Base-by-base conservation (phyloP, 108 stramenopile genomes). In the Nitzschia palea region DNA sequence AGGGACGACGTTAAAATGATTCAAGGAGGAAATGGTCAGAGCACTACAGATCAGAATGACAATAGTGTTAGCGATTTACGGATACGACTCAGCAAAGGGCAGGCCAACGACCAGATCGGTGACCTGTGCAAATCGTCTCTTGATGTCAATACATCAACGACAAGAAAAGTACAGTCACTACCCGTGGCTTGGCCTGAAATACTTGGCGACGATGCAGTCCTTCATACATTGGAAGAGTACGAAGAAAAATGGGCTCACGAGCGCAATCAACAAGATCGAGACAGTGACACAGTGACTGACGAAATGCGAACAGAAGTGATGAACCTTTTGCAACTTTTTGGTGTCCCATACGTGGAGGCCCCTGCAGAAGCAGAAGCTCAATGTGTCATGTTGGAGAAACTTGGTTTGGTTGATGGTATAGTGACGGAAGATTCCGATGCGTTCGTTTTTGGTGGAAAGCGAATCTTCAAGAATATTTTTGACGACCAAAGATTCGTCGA, bases 361-460 rank as follows among this genome's bases (percentile, higher is more conserved):
- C 99, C 99, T 9, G 93, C 96, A 44, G 99, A 99, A 65, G 99
- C 99, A 0, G 99, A 99, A 73, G 97, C 97, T 6, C 95, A 99
- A 66, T 97, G 96, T 71, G 96, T 88, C 30, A 88, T 71, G 43
- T 70, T 96, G 55, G 95, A 96, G 70, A 62, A 73, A 23, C 66
- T 92, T 12, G 95, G 96, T 2, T 62, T 99, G 18, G 98, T 98
- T 17, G 93, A 99, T 73, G 99, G 99, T 5, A 87, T 97, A 37
- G 91, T 99, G 12, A 97, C 98, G 8, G 97, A 99, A 59, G 99
- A 99, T 78, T 94, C 91, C 35, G 99, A 99, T 73, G 90, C 88
- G 8, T 97, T 99, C 67, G 89, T 97, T 23, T 99, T 99, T 77
- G 99, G 99, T 5, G 97, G 95, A 8, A 69, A 74, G 55, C 85